Evolutionary conservation across 768 basidiomycete species (phyloP), one percentile per base, ranked within the genome.

Genomic region (Tylopilus cervinicoccineus): DNA sequence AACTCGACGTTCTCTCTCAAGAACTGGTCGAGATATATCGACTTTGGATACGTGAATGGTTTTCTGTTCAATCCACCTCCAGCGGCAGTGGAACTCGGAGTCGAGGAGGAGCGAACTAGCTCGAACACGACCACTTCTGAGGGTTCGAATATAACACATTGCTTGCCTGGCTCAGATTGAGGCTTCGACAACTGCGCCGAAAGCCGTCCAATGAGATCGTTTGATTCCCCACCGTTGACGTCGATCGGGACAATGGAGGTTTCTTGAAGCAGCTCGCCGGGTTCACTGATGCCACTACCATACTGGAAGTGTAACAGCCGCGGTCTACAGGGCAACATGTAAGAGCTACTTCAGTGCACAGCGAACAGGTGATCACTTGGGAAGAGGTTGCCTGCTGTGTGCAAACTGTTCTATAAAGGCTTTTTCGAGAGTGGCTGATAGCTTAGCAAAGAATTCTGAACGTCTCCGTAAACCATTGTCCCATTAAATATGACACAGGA

Each of bases 11-110:
- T 88, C 42, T 75, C 73, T 41, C 72, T 72, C 53, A 90, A 54
- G 55, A 88, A 92, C 43, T 81, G 79, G 59, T 92, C 89, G 38
- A 91, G 70, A 61, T 80, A 88, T 39, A 92, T 70, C 17, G 72
- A 70, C 54, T 76, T 78, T 2, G 88, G 88, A 55, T 77, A 92
- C 13, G 61, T 64, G 54, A 90, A 83, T 5, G 55, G 56, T 47
- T 62, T 62, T 23, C 59, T 67, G 26, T 70, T 67, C 16, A 41
- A 38, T 22, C 52, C 58, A 5, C 55, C 53, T 2, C 56, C 60
- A 12, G 23, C 19, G 11, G 50, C 9, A 2, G 53, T 32, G 6
- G 61, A 51, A 22, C 31, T 63, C 4, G 48, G 26, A 17, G n/a
- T 57, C 56, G 19, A 52, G 40, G 33, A 48, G 38, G 58, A 59